Evolutionary conservation across 208 protist genomes (phyloP).

Genomic region (Trypanosoma theileri): DNA sequence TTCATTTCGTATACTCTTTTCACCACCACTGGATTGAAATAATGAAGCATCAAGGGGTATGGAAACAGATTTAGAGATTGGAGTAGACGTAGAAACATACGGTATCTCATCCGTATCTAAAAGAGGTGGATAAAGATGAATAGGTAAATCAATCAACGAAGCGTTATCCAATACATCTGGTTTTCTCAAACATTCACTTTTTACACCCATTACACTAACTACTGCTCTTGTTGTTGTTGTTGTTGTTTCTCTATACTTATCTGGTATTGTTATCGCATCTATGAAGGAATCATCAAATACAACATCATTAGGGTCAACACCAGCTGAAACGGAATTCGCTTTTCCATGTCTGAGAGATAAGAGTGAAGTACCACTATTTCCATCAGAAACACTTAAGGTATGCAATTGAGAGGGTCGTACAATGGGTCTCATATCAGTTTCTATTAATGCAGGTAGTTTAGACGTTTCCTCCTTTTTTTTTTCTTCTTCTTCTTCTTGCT

Average conservation of each 20-base stretch:
- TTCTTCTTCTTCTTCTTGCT: neutral
- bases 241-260: neutral
- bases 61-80: no score
- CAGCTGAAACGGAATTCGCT: constrained; percentile 9
- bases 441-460: neutral
- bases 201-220: neutral
- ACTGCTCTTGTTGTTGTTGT: neutral
- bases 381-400: neutral
- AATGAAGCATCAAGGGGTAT: no score
- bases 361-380: neutral
- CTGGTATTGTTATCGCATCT: neutral
- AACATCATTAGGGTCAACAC: constrained; percentile 26
- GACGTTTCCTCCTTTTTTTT: neutral
- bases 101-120: no score
- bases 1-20: no score
- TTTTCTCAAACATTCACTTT: no score
- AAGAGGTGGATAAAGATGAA: no score
- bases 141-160: no score
- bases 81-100: no score
- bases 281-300: constrained; percentile 17
- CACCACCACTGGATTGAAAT: no score
- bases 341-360: neutral
- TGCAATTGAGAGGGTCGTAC: neutral
- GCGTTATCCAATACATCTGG: no score
- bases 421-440: neutral